phyloP scores from a whole-genome alignment of 345 rosid species.

The Populus nigra region DNA sequence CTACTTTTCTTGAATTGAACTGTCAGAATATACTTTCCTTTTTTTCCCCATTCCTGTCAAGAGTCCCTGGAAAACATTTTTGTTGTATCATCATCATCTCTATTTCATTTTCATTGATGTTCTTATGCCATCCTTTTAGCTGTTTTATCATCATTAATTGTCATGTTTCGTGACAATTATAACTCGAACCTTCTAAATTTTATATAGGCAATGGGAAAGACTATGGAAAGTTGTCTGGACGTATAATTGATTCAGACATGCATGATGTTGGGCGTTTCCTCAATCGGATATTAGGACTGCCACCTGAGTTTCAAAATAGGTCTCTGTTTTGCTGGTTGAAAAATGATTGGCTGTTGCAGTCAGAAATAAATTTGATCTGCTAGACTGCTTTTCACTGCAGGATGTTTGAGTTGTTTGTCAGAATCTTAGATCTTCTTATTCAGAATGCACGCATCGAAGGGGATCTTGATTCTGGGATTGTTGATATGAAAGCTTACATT shows the following conservation, averaged over 20 bases:
- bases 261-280: slow-evolving; percentile 95
- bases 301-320: slow-evolving; percentile 98
- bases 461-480: slow-evolving; percentile 88
- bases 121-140: neutral
- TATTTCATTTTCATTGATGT: neutral
- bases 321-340: slow-evolving; percentile 24
- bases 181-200: slow-evolving; percentile 11
- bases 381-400: slow-evolving; percentile 43
- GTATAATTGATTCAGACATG: slow-evolving; percentile 98
- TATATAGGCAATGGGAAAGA: slow-evolving; percentile 81
- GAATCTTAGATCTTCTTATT: slow-evolving; percentile 81
- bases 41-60: too few species aligned
- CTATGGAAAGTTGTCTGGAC: slow-evolving; percentile 74
- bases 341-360: slow-evolving; percentile 11
- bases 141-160: neutral
- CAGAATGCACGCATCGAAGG: slow-evolving; percentile 97
- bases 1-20: neutral
- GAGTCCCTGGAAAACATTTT: too few species aligned
- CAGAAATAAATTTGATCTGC: slow-evolving; percentile 17
- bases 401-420: slow-evolving; percentile 85
- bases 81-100: neutral
- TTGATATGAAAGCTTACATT: slow-evolving; percentile 87
- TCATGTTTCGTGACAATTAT: neutral
- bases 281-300: slow-evolving; percentile 90
- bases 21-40: neutral